These are phyloP conservation scores for Lyophyllum decastes DNA, from an alignment of 768 basidiomycete species.

Conservation along the genomic window DNA sequence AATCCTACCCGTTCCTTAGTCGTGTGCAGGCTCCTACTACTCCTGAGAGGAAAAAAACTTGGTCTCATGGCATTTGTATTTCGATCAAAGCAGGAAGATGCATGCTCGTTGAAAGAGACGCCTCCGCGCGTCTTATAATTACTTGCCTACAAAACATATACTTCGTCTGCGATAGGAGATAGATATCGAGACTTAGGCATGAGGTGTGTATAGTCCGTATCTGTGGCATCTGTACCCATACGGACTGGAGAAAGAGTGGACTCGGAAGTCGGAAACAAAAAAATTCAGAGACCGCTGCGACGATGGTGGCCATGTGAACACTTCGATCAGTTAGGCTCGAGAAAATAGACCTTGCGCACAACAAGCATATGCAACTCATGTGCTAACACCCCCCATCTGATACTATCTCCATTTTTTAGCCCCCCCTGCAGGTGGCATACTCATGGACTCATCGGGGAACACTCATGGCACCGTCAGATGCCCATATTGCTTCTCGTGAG, in stretches of 20 bases:
- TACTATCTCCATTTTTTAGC: conserved; percentile 9
- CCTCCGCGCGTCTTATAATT: not conserved
- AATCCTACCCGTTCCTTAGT: not conserved
- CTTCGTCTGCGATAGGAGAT: not conserved
- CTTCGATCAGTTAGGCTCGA: not conserved
- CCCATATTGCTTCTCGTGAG: conserved; percentile 13
- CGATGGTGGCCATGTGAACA: conserved; percentile 8
- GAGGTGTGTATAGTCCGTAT: not conserved
- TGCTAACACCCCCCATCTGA: not conserved
- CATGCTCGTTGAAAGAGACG: not conserved
- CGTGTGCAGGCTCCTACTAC: not conserved
- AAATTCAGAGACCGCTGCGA: not conserved
- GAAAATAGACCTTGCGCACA: not conserved
- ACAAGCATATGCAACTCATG: not conserved
- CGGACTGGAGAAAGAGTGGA: not conserved
- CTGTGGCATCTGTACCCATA: not conserved
- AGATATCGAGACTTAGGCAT: not conserved
- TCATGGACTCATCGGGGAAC: conserved; percentile 4
- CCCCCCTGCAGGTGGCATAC: conserved; percentile 6
- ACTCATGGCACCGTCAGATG: conserved; percentile 16
- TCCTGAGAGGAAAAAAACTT: not conserved
- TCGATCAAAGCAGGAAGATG: not conserved
- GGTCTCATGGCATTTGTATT: not conserved
- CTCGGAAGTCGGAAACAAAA: conserved; percentile 1
- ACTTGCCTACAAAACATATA: not conserved